Percentiles rank a stretch among this genome's conserved stretches.
Evolutionary conservation across 495 filamentous ascomycete genomes (phyloP).

Genomic region (Amorphotheca resinae): DNA sequence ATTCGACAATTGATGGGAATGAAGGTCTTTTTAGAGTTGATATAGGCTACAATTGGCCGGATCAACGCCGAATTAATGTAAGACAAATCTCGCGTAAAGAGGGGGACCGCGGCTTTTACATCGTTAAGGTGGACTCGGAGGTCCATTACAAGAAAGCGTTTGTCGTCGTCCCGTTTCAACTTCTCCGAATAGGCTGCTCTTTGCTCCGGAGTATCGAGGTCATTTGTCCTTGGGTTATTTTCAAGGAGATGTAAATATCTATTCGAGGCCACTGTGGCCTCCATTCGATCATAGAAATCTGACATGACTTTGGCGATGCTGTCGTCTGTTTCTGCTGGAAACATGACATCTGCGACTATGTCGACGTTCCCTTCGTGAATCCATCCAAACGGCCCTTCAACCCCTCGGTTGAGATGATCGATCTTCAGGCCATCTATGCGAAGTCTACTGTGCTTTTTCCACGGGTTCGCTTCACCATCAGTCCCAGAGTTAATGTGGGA

Average conservation of each 20-base stretch:
- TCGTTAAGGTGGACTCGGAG: constrained; percentile 83
- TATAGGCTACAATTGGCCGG: constrained; percentile 95
- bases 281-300: constrained; percentile 87
- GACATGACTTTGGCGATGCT: constrained; percentile 84
- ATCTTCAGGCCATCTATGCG: constrained; percentile 90
- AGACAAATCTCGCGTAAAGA: constrained; percentile 78
- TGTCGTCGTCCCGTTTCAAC: constrained; percentile 31
- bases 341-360: constrained; percentile 89
- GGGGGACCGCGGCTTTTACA: constrained; percentile 77
- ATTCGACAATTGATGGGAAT: constrained; percentile 93
- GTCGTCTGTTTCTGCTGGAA: constrained; percentile 75
- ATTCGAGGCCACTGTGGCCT: constrained; percentile 76
- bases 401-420: constrained; percentile 88
- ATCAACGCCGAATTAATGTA: constrained; percentile 95
- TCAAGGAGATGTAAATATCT: constrained; percentile 39
- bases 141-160: constrained; percentile 77
- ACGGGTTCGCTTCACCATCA: constrained; percentile 38
- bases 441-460: constrained; percentile 88
- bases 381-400: constrained; percentile 93
- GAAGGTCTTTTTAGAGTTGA: constrained; percentile 84
- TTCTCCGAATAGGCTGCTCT: constrained; percentile 11
- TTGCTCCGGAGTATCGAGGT: constrained; percentile 15
- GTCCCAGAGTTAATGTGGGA: constrained; percentile 29
- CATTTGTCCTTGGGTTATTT: constrained; percentile 16
- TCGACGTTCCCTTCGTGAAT: constrained; percentile 94